These are phyloP conservation scores for Heliamphora pulchella DNA, from an alignment of 179 eudicot genomes.

Conservation along the genomic window DNA sequence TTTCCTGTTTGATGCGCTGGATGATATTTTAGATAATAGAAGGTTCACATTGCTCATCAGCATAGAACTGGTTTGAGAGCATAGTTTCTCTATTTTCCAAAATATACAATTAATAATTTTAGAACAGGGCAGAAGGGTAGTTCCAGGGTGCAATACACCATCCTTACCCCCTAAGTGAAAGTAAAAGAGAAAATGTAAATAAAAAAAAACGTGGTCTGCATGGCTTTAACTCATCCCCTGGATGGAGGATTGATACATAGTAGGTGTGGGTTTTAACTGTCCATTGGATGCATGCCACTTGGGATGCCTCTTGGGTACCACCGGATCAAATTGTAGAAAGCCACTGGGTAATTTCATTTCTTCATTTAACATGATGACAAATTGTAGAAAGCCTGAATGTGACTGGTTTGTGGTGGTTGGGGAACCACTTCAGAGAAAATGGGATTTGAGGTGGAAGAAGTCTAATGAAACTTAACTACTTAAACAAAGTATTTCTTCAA, in stretches of 20 bases:
- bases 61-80: not conserved
- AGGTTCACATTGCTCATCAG: not conserved
- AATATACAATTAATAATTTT: too few species aligned
- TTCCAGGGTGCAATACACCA: not conserved
- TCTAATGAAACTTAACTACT: too few species aligned
- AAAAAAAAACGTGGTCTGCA: not conserved
- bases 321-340: not conserved
- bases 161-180: not conserved
- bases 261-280: not conserved
- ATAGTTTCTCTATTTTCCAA: not conserved
- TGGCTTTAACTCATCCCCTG: not conserved
- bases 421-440: not conserved
- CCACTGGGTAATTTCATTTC: not conserved
- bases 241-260: too few species aligned
- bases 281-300: not conserved
- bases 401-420: not conserved
- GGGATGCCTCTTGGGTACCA: not conserved
- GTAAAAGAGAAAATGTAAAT: not conserved
- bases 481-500: not conserved
- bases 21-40: not conserved
- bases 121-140: not conserved
- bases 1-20: not conserved
- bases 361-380: not conserved
- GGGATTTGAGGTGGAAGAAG: not conserved
- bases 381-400: not conserved